Conservation (phyloP, 1,284 basidiomycete genomes). For the Sanghuangporus weigelae region DNA sequence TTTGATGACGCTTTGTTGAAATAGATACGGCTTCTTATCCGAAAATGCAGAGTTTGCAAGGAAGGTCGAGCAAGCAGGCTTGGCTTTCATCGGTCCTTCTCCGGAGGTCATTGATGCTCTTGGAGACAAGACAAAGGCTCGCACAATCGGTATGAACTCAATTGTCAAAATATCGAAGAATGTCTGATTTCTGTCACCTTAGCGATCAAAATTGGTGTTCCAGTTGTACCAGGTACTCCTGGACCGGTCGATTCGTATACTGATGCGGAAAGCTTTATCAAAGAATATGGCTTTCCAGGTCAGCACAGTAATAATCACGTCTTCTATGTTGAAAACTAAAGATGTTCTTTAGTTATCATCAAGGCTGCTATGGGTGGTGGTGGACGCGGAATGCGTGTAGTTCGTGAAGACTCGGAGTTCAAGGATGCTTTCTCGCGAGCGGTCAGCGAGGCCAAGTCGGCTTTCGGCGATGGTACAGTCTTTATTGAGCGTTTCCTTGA, state of each 20-base stretch:
- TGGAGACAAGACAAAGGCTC: slow-evolving; percentile 98
- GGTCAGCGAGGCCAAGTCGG: slow-evolving; percentile 90
- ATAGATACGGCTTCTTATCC: slow-evolving; percentile 93
- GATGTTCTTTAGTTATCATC: slow-evolving; percentile 68
- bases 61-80: slow-evolving; percentile 95
- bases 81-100: slow-evolving; percentile 95
- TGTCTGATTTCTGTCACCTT: background rate
- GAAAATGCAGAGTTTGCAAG: slow-evolving; percentile 96
- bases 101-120: slow-evolving; percentile 97
- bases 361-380: slow-evolving; percentile 99
- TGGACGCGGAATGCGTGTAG: slow-evolving; percentile 98
- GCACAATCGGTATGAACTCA: slow-evolving; percentile 65
- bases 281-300: slow-evolving; percentile 95
- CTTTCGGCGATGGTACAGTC: slow-evolving; percentile 97
- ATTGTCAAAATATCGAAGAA: background rate
- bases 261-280: slow-evolving; percentile 85
- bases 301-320: slow-evolving; percentile 20
- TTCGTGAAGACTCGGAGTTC: slow-evolving; percentile 89
- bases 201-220: slow-evolving; percentile 88
- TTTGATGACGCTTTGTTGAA: background rate
- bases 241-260: slow-evolving; percentile 84
- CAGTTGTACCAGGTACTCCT: slow-evolving; percentile 96
- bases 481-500: slow-evolving; percentile 99
- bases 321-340: background rate
- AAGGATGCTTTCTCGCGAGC: slow-evolving; percentile 89